Evolutionary conservation across 2,329 filamentous ascomycete genomes (phyloP), one percentile per base, ranked within the genome.

Genomic region (Penicillium frequentans): DNA sequence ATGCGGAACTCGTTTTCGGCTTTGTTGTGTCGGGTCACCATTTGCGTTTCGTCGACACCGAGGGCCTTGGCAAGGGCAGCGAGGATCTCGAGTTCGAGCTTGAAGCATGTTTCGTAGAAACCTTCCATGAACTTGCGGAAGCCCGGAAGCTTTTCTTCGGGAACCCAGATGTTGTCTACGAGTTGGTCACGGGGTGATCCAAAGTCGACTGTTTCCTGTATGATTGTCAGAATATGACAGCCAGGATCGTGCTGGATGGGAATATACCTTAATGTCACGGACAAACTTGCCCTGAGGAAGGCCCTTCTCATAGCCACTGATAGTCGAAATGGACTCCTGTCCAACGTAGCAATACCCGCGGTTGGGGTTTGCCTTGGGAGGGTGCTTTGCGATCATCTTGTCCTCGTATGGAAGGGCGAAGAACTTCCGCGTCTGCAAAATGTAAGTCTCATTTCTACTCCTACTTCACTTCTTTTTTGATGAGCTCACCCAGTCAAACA

Each of bases 1-100:
- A 88, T 70, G 1, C 85, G 79, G 24, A 87, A 74, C 58, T 86
- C 84, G 60, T 85, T 84, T 62, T 85, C 81, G 52, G 79, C 76
- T 1, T 79, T 79, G 54, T 75, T 77, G 69, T 86, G 83, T 27
- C 80, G 73, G 14, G 68, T 64, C 3, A 77, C 59, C 47, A 81
- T 69, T 54, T 74, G 73, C 27, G 70, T 71, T 23, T 79, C 73
- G 0, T 73, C 66, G 1, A 83, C 68, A 0, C 72, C 77, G 24
- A 84, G 64, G 3, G 80, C 79, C 3, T 75, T 57, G 6, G 79
- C 77, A 10, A 84, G 69, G 0, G 72, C 72, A 21, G 72, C 68
- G 31, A 83, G 72, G 16, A 83, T 70, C 23, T 74, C 65, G 39
- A 73, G 70, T 9, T 77, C 75, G 4, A 74, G 69, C 1, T 68